Evolutionary conservation across 177 flowering plant species (phyloP).

Genomic region (Vitis hybrid): DNA sequence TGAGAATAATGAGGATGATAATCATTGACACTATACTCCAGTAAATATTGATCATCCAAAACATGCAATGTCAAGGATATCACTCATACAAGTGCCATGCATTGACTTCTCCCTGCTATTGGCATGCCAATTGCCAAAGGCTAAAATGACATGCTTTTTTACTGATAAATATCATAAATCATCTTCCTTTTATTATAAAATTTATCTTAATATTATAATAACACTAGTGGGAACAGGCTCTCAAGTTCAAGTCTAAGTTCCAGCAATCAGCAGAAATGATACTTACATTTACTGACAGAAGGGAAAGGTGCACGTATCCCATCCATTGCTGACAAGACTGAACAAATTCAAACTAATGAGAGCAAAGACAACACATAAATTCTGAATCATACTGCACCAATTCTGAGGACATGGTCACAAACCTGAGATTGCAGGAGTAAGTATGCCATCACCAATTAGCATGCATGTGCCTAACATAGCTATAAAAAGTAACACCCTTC

Average conservation of each 20-base stretch:
- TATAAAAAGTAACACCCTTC: constrained; percentile 70
- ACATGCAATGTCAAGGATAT: too few relatives aligned
- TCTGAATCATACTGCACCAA: background rate
- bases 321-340: constrained; percentile 87
- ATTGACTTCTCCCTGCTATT: background rate
- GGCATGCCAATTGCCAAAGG: background rate
- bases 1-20: too few relatives aligned
- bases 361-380: background rate
- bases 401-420: constrained; percentile 6
- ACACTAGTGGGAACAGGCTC: background rate
- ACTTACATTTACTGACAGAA: constrained; percentile 65
- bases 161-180: too few relatives aligned
- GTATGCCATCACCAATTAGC: constrained; percentile 91
- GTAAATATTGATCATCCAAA: too few relatives aligned
- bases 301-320: constrained; percentile 75
- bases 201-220: background rate
- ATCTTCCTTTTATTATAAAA: background rate
- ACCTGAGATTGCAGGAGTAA: constrained; percentile 93
- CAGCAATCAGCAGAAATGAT: background rate
- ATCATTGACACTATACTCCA: too few relatives aligned
- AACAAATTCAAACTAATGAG: constrained; percentile 2
- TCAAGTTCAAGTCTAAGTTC: background rate
- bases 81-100: too few relatives aligned
- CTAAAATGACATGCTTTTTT: background rate
- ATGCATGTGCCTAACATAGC: constrained; percentile 86